Evolutionary conservation across 2,329 filamentous ascomycete species (phyloP).

Genomic region (Endocalyx cinctus): DNA sequence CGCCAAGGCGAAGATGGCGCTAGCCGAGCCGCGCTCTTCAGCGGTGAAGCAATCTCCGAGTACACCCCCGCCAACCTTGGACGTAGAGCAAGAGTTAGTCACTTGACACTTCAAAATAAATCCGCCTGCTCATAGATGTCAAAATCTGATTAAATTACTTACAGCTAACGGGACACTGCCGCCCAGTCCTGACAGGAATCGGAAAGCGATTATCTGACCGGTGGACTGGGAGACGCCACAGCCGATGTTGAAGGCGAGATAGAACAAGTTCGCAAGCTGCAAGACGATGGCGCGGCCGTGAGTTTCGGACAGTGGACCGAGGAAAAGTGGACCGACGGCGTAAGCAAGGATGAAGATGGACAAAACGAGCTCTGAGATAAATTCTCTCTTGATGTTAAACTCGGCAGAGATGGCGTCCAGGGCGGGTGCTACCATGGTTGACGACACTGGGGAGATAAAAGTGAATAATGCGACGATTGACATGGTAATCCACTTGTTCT

Average conservation of each 20-base stretch:
- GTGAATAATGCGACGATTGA: background rate
- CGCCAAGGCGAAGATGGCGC: constrained; percentile 55
- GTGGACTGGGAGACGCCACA: constrained; percentile 57
- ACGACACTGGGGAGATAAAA: background rate
- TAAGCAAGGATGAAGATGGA: constrained; percentile 57
- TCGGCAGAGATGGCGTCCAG: background rate
- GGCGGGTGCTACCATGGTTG: background rate
- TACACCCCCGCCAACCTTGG: constrained; percentile 51
- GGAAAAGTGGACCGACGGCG: constrained; percentile 50
- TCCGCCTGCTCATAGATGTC: no score
- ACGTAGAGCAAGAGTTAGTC: no score
- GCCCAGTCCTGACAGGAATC: constrained; percentile 55
- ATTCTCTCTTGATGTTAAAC: background rate
- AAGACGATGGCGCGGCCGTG: constrained; percentile 58
- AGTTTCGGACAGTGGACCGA: constrained; percentile 58
- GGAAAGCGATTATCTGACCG: constrained; percentile 51
- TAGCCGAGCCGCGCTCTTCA: constrained; percentile 30
- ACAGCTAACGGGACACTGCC: constrained; percentile 37
- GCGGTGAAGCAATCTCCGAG: constrained; percentile 49
- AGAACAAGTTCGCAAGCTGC: constrained; percentile 52
- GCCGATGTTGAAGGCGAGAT: constrained; percentile 59
- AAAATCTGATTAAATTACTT: no score
- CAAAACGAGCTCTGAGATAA: background rate
- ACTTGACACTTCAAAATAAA: no score
- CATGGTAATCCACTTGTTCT: background rate